Evolutionary conservation across 2,329 filamentous ascomycete genomes (phyloP).

Genomic region (Diplodia seriata): DNA sequence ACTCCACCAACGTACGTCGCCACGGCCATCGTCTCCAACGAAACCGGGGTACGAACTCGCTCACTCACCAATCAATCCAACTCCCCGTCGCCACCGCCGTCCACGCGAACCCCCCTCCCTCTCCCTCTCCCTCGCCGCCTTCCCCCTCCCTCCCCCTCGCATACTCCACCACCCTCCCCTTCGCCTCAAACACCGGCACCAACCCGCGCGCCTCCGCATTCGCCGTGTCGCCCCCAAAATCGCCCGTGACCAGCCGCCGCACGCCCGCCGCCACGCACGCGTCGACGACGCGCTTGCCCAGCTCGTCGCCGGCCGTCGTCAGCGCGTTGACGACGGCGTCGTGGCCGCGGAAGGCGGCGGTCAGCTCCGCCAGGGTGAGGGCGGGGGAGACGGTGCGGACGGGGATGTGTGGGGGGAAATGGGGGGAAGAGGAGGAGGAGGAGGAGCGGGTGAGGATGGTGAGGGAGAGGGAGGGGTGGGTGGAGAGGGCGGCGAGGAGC

Average conservation of each 20-base stretch:
- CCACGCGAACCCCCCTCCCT: no score
- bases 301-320: slow-evolving; percentile 39
- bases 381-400: slow-evolving; percentile 42
- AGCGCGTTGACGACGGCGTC: slow-evolving; percentile 50
- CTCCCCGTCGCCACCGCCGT: slow-evolving; percentile 38
- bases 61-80: slow-evolving; percentile 42
- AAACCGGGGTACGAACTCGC: no score
- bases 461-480: no score
- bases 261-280: slow-evolving; percentile 51
- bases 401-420: slow-evolving; percentile 38
- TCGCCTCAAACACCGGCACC: slow-evolving; percentile 47
- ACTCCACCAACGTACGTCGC: no score
- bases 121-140: no score
- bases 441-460: slow-evolving; percentile 44
- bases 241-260: slow-evolving; percentile 51
- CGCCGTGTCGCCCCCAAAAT: slow-evolving; percentile 51
- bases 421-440: background rate
- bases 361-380: slow-evolving; percentile 41
- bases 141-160: slow-evolving; percentile 40
- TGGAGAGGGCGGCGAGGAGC: slow-evolving; percentile 40
- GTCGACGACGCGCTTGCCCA: no score
- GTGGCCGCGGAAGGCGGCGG: slow-evolving; percentile 44
- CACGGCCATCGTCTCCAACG: no score
- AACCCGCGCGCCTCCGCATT: slow-evolving; percentile 42
- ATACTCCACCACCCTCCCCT: slow-evolving; percentile 47